Conservation (phyloP, 208 protist genomes). For the Trypanosoma lewisi region DNA sequence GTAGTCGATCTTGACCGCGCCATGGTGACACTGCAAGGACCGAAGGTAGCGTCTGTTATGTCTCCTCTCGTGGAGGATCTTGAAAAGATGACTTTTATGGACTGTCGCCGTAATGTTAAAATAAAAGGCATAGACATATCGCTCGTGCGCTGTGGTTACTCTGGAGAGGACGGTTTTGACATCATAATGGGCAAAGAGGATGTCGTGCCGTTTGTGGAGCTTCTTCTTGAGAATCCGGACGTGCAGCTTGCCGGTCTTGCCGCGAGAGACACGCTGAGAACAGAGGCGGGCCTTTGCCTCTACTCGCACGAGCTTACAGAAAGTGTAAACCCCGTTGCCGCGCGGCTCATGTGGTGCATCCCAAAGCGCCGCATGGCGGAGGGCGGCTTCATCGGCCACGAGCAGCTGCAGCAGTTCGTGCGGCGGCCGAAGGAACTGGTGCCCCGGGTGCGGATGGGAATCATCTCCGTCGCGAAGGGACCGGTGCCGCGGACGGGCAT, state of each 20-base stretch:
- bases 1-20: constrained; percentile 75
- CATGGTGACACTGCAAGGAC: constrained; percentile 94
- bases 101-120: constrained; percentile 32
- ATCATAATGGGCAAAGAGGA: constrained; percentile 73
- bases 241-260: constrained; percentile 90
- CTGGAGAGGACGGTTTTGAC: constrained; percentile 99
- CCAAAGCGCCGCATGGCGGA: constrained; percentile 91
- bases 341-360: constrained; percentile 94
- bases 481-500: constrained; percentile 87
- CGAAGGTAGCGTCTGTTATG: constrained; percentile 66
- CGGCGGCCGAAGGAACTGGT: constrained; percentile 50
- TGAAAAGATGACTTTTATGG: constrained; percentile 87
- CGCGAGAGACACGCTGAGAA: constrained; percentile 93
- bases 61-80: constrained; percentile 33
- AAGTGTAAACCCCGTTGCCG: constrained; percentile 93
- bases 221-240: constrained; percentile 45
- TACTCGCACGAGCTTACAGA: constrained; percentile 98
- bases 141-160: constrained; percentile 96
- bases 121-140: constrained; percentile 49
- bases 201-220: constrained; percentile 44
- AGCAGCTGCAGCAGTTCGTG: constrained; percentile 67
- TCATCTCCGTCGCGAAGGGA: constrained; percentile 71
- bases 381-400: constrained; percentile 93
- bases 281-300: constrained; percentile 97
- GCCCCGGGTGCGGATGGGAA: constrained; percentile 82